phyloP scores from a whole-genome alignment of 805 yeast species.

The Blastobotrys robertii region DNA sequence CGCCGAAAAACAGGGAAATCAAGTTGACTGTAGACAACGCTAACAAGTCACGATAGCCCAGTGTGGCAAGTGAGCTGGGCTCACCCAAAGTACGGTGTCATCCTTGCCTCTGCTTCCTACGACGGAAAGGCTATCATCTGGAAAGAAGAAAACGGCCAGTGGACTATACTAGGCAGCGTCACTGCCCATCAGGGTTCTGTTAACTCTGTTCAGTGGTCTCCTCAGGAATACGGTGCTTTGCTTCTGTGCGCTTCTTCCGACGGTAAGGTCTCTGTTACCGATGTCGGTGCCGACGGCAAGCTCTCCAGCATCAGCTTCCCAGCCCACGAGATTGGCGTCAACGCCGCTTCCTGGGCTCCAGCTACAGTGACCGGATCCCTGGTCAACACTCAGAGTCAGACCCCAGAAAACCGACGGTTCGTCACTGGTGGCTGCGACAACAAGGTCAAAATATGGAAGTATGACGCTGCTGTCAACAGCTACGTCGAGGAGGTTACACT shows the following conservation, averaged over 20 bases:
- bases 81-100: conserved; percentile 94
- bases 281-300: conserved; percentile 83
- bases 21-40: background rate
- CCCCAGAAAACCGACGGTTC: conserved; percentile 45
- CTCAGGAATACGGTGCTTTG: conserved; percentile 91
- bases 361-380: conserved; percentile 22
- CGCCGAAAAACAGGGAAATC: no score
- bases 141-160: conserved; percentile 84
- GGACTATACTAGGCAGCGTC: conserved; percentile 84
- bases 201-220: conserved; percentile 93
- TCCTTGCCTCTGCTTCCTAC: conserved; percentile 88
- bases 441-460: conserved; percentile 83
- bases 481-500: conserved; percentile 68
- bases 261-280: conserved; percentile 84
- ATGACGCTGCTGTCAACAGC: conserved; percentile 42
- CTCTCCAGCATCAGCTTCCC: conserved; percentile 42
- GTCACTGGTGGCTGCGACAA: conserved; percentile 96
- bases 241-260: conserved; percentile 87
- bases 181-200: conserved; percentile 88
- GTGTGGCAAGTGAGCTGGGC: conserved; percentile 99
- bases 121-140: conserved; percentile 92
- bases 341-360: conserved; percentile 76
- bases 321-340: conserved; percentile 92
- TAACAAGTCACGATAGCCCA: conserved; percentile 75
- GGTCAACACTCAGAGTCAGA: conserved; percentile 17